Evolutionary conservation across 2,329 filamentous ascomycete species (phyloP).

Genomic region (Hypoxylon sp.): DNA sequence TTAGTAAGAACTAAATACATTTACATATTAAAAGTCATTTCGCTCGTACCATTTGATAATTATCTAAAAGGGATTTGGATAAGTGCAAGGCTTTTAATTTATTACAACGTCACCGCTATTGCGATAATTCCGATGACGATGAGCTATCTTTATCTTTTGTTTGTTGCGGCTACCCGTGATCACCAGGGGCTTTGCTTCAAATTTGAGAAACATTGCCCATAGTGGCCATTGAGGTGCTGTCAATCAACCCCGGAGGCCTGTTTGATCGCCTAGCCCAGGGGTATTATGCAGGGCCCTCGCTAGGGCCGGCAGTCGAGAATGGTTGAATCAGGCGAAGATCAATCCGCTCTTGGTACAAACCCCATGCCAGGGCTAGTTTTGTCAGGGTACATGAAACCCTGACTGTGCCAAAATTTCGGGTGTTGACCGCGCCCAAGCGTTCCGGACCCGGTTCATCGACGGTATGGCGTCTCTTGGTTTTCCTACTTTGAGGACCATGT

Average conservation of each 20-base stretch:
- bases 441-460: slow-evolving; percentile 21
- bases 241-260: slow-evolving; percentile 33
- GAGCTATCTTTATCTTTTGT: slow-evolving; percentile 9
- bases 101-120: not conserved
- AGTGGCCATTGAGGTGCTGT: slow-evolving; percentile 16
- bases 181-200: slow-evolving; percentile 31
- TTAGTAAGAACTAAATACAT: not conserved
- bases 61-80: not conserved
- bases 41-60: not conserved
- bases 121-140: slow-evolving; percentile 6
- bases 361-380: slow-evolving; percentile 40
- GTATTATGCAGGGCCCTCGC: slow-evolving; percentile 26
- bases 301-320: not conserved
- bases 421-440: slow-evolving; percentile 40
- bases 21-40: not conserved
- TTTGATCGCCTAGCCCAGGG: slow-evolving; percentile 42
- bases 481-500: slow-evolving; percentile 28
- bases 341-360: slow-evolving; percentile 34
- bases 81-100: not conserved
- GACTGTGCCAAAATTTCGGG: slow-evolving; percentile 39
- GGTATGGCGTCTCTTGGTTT: slow-evolving; percentile 11
- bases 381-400: slow-evolving; percentile 46
- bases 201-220: slow-evolving; percentile 21
- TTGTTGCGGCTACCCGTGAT: slow-evolving; percentile 25
- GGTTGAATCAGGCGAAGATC: slow-evolving; percentile 36